These are phyloP conservation scores for Crithidia bombi DNA, from an alignment of 208 protist species.

Conservation along the genomic window DNA sequence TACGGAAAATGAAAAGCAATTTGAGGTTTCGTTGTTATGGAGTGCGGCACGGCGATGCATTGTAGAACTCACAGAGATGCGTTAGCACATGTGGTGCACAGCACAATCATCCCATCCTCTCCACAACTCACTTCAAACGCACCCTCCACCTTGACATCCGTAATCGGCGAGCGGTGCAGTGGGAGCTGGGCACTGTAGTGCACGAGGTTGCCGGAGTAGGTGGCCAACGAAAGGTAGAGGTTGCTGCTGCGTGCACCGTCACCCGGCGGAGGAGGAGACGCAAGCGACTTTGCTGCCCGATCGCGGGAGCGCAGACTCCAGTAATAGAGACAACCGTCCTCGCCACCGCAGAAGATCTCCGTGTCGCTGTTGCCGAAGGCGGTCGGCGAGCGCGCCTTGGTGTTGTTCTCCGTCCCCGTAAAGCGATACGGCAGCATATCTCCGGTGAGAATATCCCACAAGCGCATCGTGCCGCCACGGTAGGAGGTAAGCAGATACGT, in stretches of 20 bases:
- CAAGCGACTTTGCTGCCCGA: constrained; percentile 4
- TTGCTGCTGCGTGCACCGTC: constrained; percentile 9
- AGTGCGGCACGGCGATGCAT: too few relatives aligned
- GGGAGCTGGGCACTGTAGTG: constrained; percentile 36
- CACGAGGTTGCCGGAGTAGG: constrained; percentile 15
- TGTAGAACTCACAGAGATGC: background rate
- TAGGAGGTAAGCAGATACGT: constrained; percentile 75
- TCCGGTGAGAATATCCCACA: constrained; percentile 80
- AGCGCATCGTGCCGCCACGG: constrained; percentile 62
- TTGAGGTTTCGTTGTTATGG: too few relatives aligned
- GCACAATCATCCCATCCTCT: constrained; percentile 65
- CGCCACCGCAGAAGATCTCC: constrained; percentile 67
- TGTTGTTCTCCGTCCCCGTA: constrained; percentile 68
- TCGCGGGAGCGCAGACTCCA: constrained; percentile 54
- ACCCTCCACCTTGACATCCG: constrained; percentile 73
- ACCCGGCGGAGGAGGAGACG: background rate
- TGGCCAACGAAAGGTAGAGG: constrained; percentile 10
- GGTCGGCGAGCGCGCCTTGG: constrained; percentile 44
- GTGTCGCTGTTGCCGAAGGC: constrained; percentile 65
- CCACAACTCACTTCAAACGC: constrained; percentile 68
- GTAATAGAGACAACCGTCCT: constrained; percentile 75
- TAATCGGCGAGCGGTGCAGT: constrained; percentile 59
- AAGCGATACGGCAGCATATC: constrained; percentile 61
- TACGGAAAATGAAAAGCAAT: too few relatives aligned
- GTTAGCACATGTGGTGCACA: constrained; percentile 43